phyloP scores from a whole-genome alignment of 2,329 filamentous ascomycete genomes.

The Ophiostoma populinum region DNA sequence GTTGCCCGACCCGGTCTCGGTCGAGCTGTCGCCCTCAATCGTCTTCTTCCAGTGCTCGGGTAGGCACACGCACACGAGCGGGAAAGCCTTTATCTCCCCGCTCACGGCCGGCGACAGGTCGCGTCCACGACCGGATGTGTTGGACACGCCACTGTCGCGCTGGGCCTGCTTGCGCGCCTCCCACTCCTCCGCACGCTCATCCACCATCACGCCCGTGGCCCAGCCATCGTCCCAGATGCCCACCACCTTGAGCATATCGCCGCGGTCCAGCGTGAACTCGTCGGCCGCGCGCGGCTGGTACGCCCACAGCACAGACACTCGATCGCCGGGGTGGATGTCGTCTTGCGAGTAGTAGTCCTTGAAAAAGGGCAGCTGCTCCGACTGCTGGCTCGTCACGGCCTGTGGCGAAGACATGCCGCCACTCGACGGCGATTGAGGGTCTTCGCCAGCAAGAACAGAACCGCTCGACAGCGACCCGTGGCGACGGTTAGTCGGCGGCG shows the following conservation, averaged over 20 bases:
- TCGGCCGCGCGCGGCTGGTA: slow-evolving; percentile 89
- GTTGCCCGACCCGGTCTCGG: slow-evolving; percentile 39
- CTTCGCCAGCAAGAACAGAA: slow-evolving; percentile 55
- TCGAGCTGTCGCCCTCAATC: slow-evolving; percentile 72
- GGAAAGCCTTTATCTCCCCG: slow-evolving; percentile 94
- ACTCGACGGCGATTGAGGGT: slow-evolving; percentile 57
- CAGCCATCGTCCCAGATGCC: slow-evolving; percentile 99
- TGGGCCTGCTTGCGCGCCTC: slow-evolving; percentile 59
- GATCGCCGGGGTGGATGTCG: slow-evolving; percentile 81
- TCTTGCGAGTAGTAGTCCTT: slow-evolving; percentile 98
- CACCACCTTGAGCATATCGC: slow-evolving; percentile 95
- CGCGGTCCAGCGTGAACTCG: slow-evolving; percentile 82
- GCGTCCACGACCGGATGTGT: slow-evolving; percentile 45
- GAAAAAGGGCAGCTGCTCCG: slow-evolving; percentile 89
- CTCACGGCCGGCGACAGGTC: slow-evolving; percentile 44
- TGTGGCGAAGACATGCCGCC: slow-evolving; percentile 70
- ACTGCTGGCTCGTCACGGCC: slow-evolving; percentile 72
- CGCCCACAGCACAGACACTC: slow-evolving; percentile 84
- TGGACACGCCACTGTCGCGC: slow-evolving; percentile 84
- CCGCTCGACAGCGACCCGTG: slow-evolving; percentile 80
- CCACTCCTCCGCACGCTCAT: slow-evolving; percentile 78
- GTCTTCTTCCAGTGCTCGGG: slow-evolving; percentile 95
- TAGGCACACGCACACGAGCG: slow-evolving; percentile 85
- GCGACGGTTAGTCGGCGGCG: slow-evolving; percentile 46
- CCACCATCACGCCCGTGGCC: slow-evolving; percentile 79